phyloP scores from a whole-genome alignment of 2,329 filamentous ascomycete genomes.

The Ascochyta koolunga region DNA sequence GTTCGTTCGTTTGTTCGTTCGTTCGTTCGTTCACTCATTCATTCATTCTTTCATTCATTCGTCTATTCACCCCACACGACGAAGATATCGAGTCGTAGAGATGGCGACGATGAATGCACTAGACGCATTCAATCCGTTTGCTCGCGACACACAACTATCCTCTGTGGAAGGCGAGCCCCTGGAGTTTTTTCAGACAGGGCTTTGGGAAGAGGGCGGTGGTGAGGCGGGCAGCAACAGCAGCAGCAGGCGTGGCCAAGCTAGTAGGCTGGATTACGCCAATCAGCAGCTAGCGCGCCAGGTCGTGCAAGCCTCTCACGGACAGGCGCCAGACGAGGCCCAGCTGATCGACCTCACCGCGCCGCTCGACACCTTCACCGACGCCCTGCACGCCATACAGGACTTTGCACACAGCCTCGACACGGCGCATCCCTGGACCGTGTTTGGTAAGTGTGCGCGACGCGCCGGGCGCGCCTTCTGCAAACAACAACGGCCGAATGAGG shows the following conservation, averaged over 20 bases:
- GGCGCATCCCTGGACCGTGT: background rate
- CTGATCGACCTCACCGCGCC: slow-evolving; percentile 3
- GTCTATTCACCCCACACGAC: background rate
- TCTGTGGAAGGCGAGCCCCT: too few species aligned
- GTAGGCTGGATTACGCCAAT: slow-evolving; percentile 8
- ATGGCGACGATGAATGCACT: background rate
- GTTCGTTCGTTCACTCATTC: too few species aligned
- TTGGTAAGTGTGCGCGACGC: slow-evolving; percentile 16
- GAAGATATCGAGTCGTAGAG: background rate
- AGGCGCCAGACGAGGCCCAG: slow-evolving; percentile 6
- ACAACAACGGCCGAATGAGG: slow-evolving; percentile 8
- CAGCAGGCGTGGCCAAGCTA: background rate
- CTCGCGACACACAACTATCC: background rate
- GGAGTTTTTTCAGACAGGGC: too few species aligned
- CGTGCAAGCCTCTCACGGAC: slow-evolving; percentile 22
- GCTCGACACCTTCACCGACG: slow-evolving; percentile 4
- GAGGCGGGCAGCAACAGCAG: too few species aligned
- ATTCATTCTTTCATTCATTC: too few species aligned
- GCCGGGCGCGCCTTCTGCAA: background rate
- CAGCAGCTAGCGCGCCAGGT: slow-evolving; percentile 16
- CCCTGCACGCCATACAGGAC: background rate
- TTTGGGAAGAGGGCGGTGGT: too few species aligned
- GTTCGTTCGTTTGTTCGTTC: too few species aligned
- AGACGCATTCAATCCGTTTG: background rate
- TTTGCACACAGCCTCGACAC: background rate